phyloP scores from a whole-genome alignment of 139 green algal genomes.

The Deuterostichococcus epilithicus region DNA sequence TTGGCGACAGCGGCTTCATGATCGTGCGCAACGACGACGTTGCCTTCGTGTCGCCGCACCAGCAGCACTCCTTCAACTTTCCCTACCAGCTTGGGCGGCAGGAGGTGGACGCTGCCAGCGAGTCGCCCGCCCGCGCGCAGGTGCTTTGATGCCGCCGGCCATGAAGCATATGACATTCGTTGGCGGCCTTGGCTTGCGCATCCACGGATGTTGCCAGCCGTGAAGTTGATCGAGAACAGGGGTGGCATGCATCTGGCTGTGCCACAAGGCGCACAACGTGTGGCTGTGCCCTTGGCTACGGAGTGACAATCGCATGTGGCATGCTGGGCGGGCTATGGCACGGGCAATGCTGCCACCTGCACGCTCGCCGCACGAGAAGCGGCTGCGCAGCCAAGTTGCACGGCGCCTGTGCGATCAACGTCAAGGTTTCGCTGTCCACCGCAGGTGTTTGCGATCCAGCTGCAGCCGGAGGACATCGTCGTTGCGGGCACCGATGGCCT shows the following conservation, averaged over 20 bases:
- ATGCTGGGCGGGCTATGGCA: too few relatives aligned
- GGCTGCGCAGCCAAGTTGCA: too few relatives aligned
- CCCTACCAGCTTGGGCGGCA: slow-evolving; percentile 80
- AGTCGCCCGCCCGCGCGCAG: slow-evolving; percentile 8
- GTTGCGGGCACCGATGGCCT: slow-evolving; percentile 91
- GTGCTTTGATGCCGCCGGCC: slow-evolving; percentile 2
- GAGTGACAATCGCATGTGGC: too few relatives aligned
- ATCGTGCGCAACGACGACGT: slow-evolving; percentile 55
- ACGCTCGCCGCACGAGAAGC: too few relatives aligned
- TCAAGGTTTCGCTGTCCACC: too few relatives aligned
- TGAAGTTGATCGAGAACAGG: too few relatives aligned
- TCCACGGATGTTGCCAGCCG: too few relatives aligned
- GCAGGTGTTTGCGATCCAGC: slow-evolving; percentile 48
- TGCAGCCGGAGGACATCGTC: slow-evolving; percentile 84
- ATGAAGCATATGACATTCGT: not conserved
- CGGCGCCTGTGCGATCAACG: not conserved
- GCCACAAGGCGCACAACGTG: too few relatives aligned
- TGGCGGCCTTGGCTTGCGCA: not conserved
- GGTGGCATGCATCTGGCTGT: too few relatives aligned
- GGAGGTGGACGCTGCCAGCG: not conserved
- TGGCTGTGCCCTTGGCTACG: too few relatives aligned
- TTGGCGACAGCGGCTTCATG: slow-evolving; percentile 77
- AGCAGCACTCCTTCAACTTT: slow-evolving; percentile 99
- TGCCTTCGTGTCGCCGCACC: slow-evolving; percentile 76
- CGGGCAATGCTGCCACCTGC: too few relatives aligned